These are phyloP conservation scores for Fraxinus latifolia DNA, from an alignment of 305 asterid species.

Conservation along the genomic window DNA sequence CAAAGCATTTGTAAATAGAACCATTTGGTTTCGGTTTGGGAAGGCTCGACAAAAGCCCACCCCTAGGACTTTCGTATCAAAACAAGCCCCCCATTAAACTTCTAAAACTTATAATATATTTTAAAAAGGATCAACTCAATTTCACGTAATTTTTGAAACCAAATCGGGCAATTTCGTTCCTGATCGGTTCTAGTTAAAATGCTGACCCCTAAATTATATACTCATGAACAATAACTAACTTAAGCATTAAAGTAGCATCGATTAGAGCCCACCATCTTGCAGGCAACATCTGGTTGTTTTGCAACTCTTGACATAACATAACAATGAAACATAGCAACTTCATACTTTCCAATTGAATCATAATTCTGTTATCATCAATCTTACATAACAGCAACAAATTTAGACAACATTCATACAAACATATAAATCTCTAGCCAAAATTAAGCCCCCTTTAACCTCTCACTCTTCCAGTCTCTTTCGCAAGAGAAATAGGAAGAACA, in stretches of 20 bases:
- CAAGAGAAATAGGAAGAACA: background rate
- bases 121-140: too few species aligned
- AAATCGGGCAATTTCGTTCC: too few species aligned
- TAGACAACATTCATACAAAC: background rate
- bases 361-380: background rate
- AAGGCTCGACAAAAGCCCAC: background rate
- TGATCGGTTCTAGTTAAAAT: background rate
- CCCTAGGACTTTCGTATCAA: too few species aligned
- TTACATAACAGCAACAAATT: background rate
- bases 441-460: background rate
- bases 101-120: too few species aligned
- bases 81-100: too few species aligned
- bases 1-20: background rate
- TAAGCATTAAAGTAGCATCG: background rate
- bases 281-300: background rate
- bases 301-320: background rate
- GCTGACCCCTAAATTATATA: background rate
- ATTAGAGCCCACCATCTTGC: background rate
- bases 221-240: background rate
- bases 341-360: background rate
- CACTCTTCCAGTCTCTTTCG: background rate
- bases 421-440: background rate
- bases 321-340: background rate
- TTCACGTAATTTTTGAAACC: background rate
- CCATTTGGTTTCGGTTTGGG: background rate